Evolutionary conservation across 192 early-diverging fungal genomes (phyloP).

Genomic region (Gryganskiella cystojenkinii): DNA sequence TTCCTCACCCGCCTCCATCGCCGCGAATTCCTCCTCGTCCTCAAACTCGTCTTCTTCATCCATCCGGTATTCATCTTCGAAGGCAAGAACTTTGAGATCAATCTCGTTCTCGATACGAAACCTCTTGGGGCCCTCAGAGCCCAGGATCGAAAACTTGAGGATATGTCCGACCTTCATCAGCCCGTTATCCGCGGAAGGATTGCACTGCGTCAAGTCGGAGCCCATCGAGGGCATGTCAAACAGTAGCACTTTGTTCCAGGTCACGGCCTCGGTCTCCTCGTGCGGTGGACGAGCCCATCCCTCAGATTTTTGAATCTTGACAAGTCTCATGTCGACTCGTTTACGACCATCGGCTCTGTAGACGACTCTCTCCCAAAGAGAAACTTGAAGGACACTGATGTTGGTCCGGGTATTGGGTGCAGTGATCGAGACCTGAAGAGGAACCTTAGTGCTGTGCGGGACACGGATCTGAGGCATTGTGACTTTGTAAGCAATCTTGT

Average conservation of each 20-base stretch:
- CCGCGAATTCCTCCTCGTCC: not conserved
- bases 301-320: constrained; percentile 52
- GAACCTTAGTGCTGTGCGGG: constrained; percentile 40
- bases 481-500: constrained; percentile 46
- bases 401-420: constrained; percentile 14
- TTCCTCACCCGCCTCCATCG: not conserved
- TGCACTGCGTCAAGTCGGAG: constrained; percentile 35
- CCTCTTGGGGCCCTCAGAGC: constrained; percentile 23
- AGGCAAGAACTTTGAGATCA: constrained; percentile 39
- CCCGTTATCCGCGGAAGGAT: constrained; percentile 43
- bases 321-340: constrained; percentile 43
- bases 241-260: constrained; percentile 48
- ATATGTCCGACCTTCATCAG: constrained; percentile 44
- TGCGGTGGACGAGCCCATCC: constrained; percentile 29
- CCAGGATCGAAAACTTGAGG: constrained; percentile 38
- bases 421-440: constrained; percentile 46
- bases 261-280: constrained; percentile 25
- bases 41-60: constrained; percentile 11
- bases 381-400: constrained; percentile 37
- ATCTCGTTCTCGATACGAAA: constrained; percentile 43
- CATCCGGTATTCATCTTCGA: constrained; percentile 31
- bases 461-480: constrained; percentile 40
- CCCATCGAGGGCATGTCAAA: constrained; percentile 52
- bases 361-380: constrained; percentile 43
- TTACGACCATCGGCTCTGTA: constrained; percentile 46